These are phyloP conservation scores for Rhizopogon rudus DNA, from an alignment of 768 basidiomycete species.

Conservation along the genomic window DNA sequence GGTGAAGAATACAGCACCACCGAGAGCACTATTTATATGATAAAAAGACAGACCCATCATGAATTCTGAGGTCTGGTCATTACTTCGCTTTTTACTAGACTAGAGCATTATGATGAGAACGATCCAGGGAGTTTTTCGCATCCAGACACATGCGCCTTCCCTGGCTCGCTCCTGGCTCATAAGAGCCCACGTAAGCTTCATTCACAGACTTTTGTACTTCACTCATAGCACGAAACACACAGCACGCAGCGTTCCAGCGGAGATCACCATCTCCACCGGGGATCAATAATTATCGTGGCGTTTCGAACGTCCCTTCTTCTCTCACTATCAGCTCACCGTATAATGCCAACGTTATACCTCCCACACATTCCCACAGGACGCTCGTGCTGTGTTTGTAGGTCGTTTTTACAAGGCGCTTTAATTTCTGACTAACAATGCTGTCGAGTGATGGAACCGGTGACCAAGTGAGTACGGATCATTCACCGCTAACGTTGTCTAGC, in stretches of 20 bases:
- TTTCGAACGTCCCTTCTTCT: background rate
- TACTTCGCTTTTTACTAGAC: no score
- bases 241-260: background rate
- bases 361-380: conserved; percentile 42
- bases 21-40: no score
- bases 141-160: no score
- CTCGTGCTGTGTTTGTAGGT: conserved; percentile 67
- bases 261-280: conserved; percentile 4
- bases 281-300: background rate
- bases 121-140: no score
- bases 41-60: no score
- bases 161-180: no score
- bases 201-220: background rate
- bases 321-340: background rate
- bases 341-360: conserved; percentile 35
- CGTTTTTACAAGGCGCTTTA: background rate
- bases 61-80: no score
- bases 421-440: background rate
- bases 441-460: conserved; percentile 33
- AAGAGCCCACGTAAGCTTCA: background rate
- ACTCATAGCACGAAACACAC: conserved; percentile 8
- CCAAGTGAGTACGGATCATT: conserved; percentile 14
- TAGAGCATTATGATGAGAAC: no score
- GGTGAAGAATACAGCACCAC: no score
- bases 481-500: background rate